Percentiles rank a stretch among this genome's conserved stretches.
Evolutionary conservation across 352 stramenopile genomes (phyloP).

Genomic region (Phytophthora agathidicida): DNA sequence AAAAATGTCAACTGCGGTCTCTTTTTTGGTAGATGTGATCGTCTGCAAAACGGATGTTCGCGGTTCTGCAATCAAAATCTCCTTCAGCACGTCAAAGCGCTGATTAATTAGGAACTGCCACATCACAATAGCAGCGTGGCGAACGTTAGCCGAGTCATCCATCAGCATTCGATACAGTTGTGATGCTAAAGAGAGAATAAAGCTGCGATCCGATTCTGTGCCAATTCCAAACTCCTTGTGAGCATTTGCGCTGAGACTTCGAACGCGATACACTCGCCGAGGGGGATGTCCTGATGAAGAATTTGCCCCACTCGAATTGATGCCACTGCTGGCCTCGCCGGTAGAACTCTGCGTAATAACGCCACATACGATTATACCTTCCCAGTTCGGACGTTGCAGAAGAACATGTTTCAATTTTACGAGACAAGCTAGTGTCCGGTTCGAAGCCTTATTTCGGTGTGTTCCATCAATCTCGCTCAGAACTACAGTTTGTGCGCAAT

Average conservation of each 20-base stretch:
- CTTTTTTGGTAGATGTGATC: constrained; percentile 77
- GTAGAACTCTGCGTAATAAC: constrained; percentile 17
- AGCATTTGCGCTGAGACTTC: constrained; percentile 45
- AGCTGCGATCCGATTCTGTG: constrained; percentile 71
- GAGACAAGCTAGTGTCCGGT: constrained; percentile 49
- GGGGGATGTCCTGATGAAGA: neutral
- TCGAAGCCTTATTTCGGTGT: constrained; percentile 31
- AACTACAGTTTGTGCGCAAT: constrained; percentile 59
- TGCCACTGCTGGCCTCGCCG: neutral
- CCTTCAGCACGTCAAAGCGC: constrained; percentile 71
- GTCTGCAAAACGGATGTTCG: constrained; percentile 69
- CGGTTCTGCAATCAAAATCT: constrained; percentile 77
- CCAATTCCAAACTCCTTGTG: constrained; percentile 78
- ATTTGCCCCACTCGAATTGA: constrained; percentile 16
- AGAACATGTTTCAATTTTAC: constrained; percentile 57
- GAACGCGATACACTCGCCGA: constrained; percentile 48
- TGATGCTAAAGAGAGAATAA: constrained; percentile 63
- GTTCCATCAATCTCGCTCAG: constrained; percentile 60
- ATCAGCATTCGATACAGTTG: constrained; percentile 71
- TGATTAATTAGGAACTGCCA: constrained; percentile 84
- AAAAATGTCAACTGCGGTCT: constrained; percentile 70
- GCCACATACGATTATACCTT: constrained; percentile 60
- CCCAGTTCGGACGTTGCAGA: constrained; percentile 70
- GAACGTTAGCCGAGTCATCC: constrained; percentile 56
- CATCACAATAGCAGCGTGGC: constrained; percentile 51